These are phyloP conservation scores for Carex pumila DNA, from an alignment of 176 grass and related monocot genomes.

Conservation along the genomic window DNA sequence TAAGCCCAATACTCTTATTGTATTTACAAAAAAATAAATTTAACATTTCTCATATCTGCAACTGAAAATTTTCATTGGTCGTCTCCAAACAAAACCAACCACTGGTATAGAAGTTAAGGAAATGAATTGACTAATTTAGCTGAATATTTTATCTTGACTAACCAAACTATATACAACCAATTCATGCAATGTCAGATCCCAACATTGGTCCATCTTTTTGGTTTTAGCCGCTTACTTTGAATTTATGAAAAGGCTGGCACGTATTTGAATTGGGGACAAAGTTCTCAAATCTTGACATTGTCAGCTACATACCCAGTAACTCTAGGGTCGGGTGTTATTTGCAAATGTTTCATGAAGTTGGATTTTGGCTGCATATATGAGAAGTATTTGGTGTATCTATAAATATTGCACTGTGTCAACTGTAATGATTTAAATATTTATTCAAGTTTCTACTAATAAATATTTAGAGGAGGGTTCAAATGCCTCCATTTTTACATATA, in stretches of 20 bases:
- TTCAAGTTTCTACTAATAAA: slow-evolving; percentile 4
- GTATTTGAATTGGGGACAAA: background rate
- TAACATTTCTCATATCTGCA: background rate
- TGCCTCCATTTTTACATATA: no score
- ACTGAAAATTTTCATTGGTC: background rate
- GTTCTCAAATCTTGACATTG: background rate
- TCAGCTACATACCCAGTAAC: background rate
- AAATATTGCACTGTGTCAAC: background rate
- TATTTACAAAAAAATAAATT: background rate
- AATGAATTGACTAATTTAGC: slow-evolving; percentile 5
- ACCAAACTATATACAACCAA: background rate
- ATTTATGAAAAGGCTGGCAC: background rate
- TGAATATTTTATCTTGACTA: background rate
- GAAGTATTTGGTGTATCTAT: background rate
- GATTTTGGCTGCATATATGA: background rate
- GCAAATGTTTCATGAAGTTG: background rate
- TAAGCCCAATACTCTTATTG: background rate
- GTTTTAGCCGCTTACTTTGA: background rate
- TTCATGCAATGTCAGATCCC: background rate
- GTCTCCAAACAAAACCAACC: background rate
- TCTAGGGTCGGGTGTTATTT: background rate
- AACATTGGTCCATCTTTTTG: background rate
- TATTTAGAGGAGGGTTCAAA: background rate
- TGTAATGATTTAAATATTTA: background rate
- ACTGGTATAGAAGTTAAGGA: background rate